Percentiles rank a stretch among this genome's conserved stretches.
Evolutionary conservation across 2,329 filamentous ascomycete species (phyloP).

Genomic region (Cercospora berteroae): DNA sequence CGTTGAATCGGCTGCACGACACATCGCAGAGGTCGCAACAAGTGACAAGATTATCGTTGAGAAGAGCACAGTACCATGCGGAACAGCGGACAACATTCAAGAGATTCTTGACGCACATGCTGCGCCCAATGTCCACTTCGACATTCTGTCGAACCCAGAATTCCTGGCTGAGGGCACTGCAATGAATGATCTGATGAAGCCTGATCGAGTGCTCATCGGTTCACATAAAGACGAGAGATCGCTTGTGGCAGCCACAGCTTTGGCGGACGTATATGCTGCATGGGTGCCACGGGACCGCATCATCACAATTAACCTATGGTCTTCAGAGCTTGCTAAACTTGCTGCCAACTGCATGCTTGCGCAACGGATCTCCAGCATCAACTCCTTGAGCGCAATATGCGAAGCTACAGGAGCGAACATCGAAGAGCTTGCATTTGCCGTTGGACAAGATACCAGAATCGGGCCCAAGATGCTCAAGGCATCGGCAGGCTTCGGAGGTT

Average conservation of each 20-base stretch:
- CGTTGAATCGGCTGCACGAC: constrained; percentile 66
- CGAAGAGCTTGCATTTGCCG: constrained; percentile 65
- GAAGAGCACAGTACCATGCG: constrained; percentile 76
- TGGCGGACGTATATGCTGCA: constrained; percentile 65
- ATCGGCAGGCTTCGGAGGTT: constrained; percentile 74
- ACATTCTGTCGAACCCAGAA: constrained; percentile 78
- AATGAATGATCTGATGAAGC: constrained; percentile 66
- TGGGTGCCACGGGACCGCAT: constrained; percentile 70
- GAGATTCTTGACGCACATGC: constrained; percentile 59
- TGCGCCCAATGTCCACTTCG: constrained; percentile 64
- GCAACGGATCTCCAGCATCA: constrained; percentile 77
- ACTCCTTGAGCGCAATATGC: constrained; percentile 76
- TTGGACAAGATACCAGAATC: constrained; percentile 68
- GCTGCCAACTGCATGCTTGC: constrained; percentile 78
- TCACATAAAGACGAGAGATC: constrained; percentile 62
- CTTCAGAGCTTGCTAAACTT: constrained; percentile 74
- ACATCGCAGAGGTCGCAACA: constrained; percentile 65
- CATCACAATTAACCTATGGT: constrained; percentile 71
- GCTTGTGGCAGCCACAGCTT: constrained; percentile 59
- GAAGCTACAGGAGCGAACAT: constrained; percentile 73
- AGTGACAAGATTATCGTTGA: constrained; percentile 73
- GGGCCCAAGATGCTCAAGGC: constrained; percentile 72
- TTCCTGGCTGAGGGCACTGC: constrained; percentile 78
- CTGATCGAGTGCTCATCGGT: constrained; percentile 74
- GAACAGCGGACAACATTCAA: constrained; percentile 67